These are phyloP conservation scores for Chenopodium berlandieri DNA, from an alignment of 148 eudicot species.

Conservation along the genomic window DNA sequence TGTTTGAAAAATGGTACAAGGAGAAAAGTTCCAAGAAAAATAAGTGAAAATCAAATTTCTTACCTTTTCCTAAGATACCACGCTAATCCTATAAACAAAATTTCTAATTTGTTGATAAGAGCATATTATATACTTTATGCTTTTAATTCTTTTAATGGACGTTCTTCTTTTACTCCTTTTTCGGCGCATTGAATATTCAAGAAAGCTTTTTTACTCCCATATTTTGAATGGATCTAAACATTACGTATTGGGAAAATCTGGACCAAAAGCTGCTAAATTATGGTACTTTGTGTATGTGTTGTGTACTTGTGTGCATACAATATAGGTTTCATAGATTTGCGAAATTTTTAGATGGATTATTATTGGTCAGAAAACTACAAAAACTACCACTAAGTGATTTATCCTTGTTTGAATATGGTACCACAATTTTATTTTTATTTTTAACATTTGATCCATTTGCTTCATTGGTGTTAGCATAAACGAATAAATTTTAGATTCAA, in stretches of 20 bases:
- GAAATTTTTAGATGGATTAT: neutral
- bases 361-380: neutral
- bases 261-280: neutral
- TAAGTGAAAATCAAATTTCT: neutral
- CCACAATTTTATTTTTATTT: too few relatives aligned
- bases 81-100: conserved; percentile 1
- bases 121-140: conserved; percentile 15
- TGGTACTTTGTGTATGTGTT: neutral
- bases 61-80: neutral
- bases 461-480: too few relatives aligned
- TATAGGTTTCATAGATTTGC: neutral
- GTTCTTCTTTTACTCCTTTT: conserved; percentile 17
- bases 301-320: too few relatives aligned
- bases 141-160: conserved; percentile 32
- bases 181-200: conserved; percentile 26
- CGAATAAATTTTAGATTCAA: too few relatives aligned
- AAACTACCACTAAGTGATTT: neutral
- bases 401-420: neutral
- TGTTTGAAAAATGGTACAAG: neutral
- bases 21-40: neutral
- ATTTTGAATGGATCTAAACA: conserved; percentile 11
- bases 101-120: conserved; percentile 12
- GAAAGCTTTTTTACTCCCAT: neutral
- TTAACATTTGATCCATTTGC: too few relatives aligned
- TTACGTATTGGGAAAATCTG: neutral